Evolutionary conservation across 192 early-diverging fungal species (phyloP).

Genomic region (Martensiomyces pterosporus): DNA sequence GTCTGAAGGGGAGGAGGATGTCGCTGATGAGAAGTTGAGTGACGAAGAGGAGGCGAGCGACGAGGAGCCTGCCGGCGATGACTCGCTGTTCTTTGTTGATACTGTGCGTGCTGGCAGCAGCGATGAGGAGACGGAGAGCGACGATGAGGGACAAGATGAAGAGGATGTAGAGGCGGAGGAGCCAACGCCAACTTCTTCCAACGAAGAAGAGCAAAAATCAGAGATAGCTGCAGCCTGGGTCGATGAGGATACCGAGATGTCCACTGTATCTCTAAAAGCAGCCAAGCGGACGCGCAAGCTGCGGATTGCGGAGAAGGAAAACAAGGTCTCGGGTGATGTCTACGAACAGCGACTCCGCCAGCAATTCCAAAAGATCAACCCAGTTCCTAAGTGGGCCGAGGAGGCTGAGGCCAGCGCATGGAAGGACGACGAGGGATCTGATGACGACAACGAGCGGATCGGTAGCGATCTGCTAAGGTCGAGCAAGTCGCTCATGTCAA

Average conservation of each 20-base stretch:
- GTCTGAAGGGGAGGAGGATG: slow-evolving; percentile 1
- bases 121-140: slow-evolving; percentile 21
- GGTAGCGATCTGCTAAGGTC: slow-evolving; percentile 31
- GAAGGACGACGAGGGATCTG: slow-evolving; percentile 46
- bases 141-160: no score
- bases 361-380: slow-evolving; percentile 85
- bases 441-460: slow-evolving; percentile 40
- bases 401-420: slow-evolving; percentile 17
- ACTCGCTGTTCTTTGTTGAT: slow-evolving; percentile 38
- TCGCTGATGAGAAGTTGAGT: neutral
- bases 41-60: slow-evolving; percentile 2
- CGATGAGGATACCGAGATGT: slow-evolving; percentile 72
- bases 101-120: slow-evolving; percentile 9
- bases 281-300: slow-evolving; percentile 73
- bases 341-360: slow-evolving; percentile 78
- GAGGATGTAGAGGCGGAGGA: no score
- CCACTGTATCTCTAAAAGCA: slow-evolving; percentile 65
- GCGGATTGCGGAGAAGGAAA: slow-evolving; percentile 69
- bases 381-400: slow-evolving; percentile 79
- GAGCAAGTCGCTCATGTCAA: slow-evolving; percentile 17
- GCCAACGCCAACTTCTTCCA: no score
- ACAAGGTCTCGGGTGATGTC: slow-evolving; percentile 67
- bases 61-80: slow-evolving; percentile 3
- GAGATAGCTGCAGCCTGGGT: slow-evolving; percentile 62
- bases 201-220: slow-evolving; percentile 5